Evolutionary conservation across 2,329 filamentous ascomycete species (phyloP).

Genomic region (Pezicula radicicola): DNA sequence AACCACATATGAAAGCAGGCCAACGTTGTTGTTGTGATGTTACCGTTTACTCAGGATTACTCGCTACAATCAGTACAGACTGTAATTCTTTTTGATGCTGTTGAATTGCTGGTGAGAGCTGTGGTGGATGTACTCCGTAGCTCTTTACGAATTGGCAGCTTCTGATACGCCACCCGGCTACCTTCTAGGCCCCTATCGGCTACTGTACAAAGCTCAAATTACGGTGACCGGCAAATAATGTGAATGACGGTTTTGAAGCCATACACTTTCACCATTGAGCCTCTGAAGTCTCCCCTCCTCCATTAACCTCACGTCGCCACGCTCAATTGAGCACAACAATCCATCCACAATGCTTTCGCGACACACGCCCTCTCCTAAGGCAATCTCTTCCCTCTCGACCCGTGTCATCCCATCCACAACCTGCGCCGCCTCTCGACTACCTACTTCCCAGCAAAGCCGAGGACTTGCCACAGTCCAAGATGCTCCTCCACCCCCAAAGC

Average conservation of each 20-base stretch:
- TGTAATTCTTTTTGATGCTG: too few species aligned
- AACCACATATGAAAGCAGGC: slow-evolving; percentile 10
- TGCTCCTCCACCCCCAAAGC: slow-evolving; percentile 60
- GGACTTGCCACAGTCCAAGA: slow-evolving; percentile 81
- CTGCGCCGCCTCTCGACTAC: slow-evolving; percentile 20
- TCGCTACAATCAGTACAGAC: neutral
- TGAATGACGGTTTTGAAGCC: neutral
- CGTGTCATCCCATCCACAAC: slow-evolving; percentile 26
- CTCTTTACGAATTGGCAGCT: too few species aligned
- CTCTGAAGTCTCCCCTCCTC: slow-evolving; percentile 17
- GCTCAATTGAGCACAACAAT: slow-evolving; percentile 31
- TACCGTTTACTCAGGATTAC: too few species aligned
- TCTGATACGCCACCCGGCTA: too few species aligned
- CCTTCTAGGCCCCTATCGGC: too few species aligned
- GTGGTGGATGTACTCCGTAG: neutral
- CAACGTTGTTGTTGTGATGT: too few species aligned
- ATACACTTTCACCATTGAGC: neutral
- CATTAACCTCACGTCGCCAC: slow-evolving; percentile 9
- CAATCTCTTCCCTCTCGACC: slow-evolving; percentile 24
- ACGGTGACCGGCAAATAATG: neutral
- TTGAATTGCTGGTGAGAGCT: neutral
- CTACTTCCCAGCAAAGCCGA: slow-evolving; percentile 53
- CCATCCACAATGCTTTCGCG: slow-evolving; percentile 31
- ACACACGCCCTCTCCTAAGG: slow-evolving; percentile 29
- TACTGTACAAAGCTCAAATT: neutral